Evolutionary conservation across 139 green algal species (phyloP).

Genomic region (Volvox reticuliferus): DNA sequence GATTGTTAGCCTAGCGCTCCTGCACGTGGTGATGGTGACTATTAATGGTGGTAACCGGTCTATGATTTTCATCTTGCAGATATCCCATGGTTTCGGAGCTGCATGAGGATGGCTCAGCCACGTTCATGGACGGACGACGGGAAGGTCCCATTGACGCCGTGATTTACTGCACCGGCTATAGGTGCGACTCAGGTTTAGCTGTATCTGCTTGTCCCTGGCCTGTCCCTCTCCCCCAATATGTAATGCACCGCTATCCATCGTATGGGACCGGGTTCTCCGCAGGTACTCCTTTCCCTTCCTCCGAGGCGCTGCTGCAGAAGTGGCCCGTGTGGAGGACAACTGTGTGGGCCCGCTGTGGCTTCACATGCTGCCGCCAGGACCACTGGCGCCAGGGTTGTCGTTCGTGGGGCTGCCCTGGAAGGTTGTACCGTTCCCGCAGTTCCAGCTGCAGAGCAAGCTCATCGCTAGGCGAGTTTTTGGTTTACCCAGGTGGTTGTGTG

Average conservation of each 20-base stretch:
- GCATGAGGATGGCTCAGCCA: slow-evolving; percentile 39
- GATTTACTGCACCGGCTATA: slow-evolving; percentile 79
- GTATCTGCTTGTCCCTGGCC: background rate
- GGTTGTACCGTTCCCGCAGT: slow-evolving; percentile 76
- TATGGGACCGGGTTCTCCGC: too few relatives aligned
- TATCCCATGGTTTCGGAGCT: slow-evolving; percentile 59
- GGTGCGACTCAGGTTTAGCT: background rate
- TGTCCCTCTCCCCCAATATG: too few relatives aligned
- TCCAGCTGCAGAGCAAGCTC: slow-evolving; percentile 70
- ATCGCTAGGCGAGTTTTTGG: slow-evolving; percentile 50
- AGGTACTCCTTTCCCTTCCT: slow-evolving; percentile 83
- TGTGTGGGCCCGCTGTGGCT: slow-evolving; percentile 72
- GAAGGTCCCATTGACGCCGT: slow-evolving; percentile 66
- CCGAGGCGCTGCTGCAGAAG: slow-evolving; percentile 1
- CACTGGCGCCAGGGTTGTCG: slow-evolving; percentile 67
- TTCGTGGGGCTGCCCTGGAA: slow-evolving; percentile 88
- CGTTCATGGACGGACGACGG: slow-evolving; percentile 62
- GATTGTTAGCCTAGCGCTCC: too few relatives aligned
- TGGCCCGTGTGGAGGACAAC: slow-evolving; percentile 57
- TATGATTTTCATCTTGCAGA: slow-evolving; percentile 2
- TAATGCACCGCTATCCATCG: too few relatives aligned
- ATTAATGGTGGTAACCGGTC: too few relatives aligned
- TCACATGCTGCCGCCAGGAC: slow-evolving; percentile 73
- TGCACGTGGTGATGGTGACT: too few relatives aligned
- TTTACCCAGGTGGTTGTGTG: too few relatives aligned